Base-by-base conservation (phyloP, 192 early-diverging fungal genomes). In the Chytriomyces confervae region DNA sequence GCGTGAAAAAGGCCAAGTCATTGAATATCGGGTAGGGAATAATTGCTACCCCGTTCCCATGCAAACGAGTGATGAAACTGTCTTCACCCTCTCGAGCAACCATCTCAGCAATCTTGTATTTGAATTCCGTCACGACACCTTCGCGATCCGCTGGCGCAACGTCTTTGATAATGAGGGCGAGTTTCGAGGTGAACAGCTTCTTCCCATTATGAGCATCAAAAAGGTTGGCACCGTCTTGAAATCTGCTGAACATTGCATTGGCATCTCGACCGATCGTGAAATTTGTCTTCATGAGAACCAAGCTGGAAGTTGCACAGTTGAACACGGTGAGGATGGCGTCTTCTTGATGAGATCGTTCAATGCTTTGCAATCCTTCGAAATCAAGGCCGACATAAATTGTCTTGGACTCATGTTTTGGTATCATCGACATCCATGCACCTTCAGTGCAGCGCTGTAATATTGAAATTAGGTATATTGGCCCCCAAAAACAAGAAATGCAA, bases 321-420 rank as follows among this genome's bases (percentile, higher is more conserved):
- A 76, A 69, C 8, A 76, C 8, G n/a, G 49, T 20, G 8, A 76
- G 75, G n/a, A 70, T 43, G 24, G 62, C 73, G 67, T 76, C 75
- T 69, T 76, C 75, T 51, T 76, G 65, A 69, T 20, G 23, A 5
- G 63, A 70, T 3, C 75, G 45, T 50, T 76, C 75, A 69, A 66
- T 68, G 16, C 70, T 75, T 27, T 62, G 64, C 11, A 76, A 13
- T 29, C 75, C 75, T 45, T 76, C 75, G 36, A 76, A 76, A 43
- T 76, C 75, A 13, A 76, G 27, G 44, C 45, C 18, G 18, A 76
- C 75, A 0, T 62, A 62, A 18, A 76, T 5, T 16, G 24, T 36
- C 36, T 36, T 36, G 36, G 36, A 18, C 5, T 75, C 20, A 11
- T 13, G 20, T 13, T 43, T 50, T 23, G 48, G n/a, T 20, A 68